Base-by-base conservation (phyloP, 1,284 basidiomycete species). In the Somion occarium region DNA sequence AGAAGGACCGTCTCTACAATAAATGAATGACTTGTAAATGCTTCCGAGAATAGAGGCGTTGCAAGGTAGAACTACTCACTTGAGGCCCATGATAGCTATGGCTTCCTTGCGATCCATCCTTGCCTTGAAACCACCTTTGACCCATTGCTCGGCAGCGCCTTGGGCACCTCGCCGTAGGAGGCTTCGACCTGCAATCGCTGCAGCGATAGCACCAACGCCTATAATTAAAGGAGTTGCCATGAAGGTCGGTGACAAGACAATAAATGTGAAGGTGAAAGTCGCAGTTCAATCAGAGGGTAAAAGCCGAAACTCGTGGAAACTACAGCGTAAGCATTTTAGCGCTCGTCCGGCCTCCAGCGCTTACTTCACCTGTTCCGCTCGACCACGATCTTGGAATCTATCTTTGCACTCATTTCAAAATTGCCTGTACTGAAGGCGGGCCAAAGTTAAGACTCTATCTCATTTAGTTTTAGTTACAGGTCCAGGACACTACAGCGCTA, bases 21-120 rank as follows among this genome's bases (percentile, higher is more conserved):
- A 22, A 1, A n/a, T 27, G 38, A 13, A 9, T 22, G n/a, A 2
- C 18, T 37, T n/a, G 15, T 18, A 19, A 15, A 5, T 22, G 11
- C 18, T 4, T 7, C 37, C 37, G 3, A 19, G 11, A 22, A 53
- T 41, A 47, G 37, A 38, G 50, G 38, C 50, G 50, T 44, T 50
- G 46, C 23, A 46, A 23, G n/a, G 47, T 49, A 47, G 5, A 45
- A 52, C 56, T 63, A 78, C 89, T 59, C 57, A 94, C 93, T 88
- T 93, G 49, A 98, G 73, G n/a, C 95, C 95, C 24, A 98, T 78
- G 60, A 99, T 87, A 56, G 85, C 82, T 51, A 94, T 82, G 2
- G 96, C 96, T 72, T 98, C 96, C 57, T 85, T 89, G 64, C 90
- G 80, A 67, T 98, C 95, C 94, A 98, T 98, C 76, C 94, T 97